phyloP scores from a whole-genome alignment of 306 rosid species.

The Delonix regia region DNA sequence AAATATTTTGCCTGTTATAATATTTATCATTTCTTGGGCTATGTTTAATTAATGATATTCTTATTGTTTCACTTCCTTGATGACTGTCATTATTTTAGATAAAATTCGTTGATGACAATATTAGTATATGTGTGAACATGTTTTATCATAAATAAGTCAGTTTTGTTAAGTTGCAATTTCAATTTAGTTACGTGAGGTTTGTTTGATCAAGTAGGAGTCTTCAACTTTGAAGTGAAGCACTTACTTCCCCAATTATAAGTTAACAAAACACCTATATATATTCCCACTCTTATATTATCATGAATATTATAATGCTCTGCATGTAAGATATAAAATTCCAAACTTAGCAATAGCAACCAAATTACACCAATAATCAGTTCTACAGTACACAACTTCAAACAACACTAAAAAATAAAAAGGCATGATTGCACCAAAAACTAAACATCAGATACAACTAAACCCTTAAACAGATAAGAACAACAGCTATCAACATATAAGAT shows the following conservation, averaged over 20 bases:
- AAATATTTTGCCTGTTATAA: conserved; percentile 38
- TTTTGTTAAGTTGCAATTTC: conserved; percentile 28
- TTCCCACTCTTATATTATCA: conserved; percentile 28
- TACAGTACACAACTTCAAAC: not conserved
- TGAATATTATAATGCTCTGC: not conserved
- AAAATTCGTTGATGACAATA: conserved; percentile 31
- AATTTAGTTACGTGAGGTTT: conserved; percentile 22
- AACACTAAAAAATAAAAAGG: not conserved
- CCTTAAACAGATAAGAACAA: not conserved
- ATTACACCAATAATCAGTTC: conserved; percentile 1
- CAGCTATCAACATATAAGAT: conserved; percentile 10
- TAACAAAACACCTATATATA: conserved; percentile 1
- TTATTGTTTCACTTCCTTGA: conserved; percentile 25
- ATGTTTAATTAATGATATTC: conserved; percentile 36
- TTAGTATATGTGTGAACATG: conserved; percentile 24
- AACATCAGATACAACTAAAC: not conserved
- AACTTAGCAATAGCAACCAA: conserved; percentile 21
- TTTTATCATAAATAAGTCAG: conserved; percentile 40
- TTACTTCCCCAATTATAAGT: conserved; percentile 20
- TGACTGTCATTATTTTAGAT: not conserved
- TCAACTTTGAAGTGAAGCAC: conserved; percentile 26
- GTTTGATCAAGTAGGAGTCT: conserved; percentile 28
- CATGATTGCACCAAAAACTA: not conserved
- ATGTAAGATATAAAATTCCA: conserved; percentile 24
- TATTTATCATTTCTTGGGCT: conserved; percentile 30